These are phyloP conservation scores for Schizochytrium sp. DNA, from an alignment of 108 stramenopile genomes.

Conservation along the genomic window DNA sequence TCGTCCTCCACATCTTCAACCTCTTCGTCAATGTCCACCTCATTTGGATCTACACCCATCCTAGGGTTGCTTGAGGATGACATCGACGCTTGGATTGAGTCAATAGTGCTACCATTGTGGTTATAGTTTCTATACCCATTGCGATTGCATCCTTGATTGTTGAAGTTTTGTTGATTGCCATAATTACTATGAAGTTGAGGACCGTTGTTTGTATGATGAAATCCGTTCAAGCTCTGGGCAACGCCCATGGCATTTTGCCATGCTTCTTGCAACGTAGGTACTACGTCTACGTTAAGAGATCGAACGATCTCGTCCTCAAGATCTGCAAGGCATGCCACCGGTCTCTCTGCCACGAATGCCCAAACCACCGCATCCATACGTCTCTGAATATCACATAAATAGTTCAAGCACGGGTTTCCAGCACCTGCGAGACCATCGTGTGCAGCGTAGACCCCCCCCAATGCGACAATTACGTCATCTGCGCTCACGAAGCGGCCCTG, in stretches of 20 bases:
- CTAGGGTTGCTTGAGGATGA: no score
- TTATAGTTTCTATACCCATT: no score
- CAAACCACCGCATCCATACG: slow-evolving; percentile 40
- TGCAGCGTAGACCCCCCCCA: slow-evolving; percentile 30
- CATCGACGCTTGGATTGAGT: no score
- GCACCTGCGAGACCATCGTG: background rate
- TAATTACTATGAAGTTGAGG: background rate
- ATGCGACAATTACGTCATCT: slow-evolving; percentile 15
- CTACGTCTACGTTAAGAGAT: background rate
- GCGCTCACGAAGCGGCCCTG: background rate
- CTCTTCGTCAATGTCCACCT: background rate
- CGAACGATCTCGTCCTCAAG: slow-evolving; percentile 11
- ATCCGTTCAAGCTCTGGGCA: background rate
- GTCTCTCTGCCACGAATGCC: background rate
- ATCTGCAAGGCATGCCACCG: background rate
- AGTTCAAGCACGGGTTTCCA: background rate
- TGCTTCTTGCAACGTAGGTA: slow-evolving; percentile 14
- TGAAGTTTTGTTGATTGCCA: no score
- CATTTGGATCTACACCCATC: background rate
- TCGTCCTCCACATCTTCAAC: background rate
- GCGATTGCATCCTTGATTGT: no score
- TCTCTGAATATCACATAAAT: slow-evolving; percentile 42
- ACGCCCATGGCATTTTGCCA: background rate
- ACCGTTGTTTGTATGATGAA: background rate
- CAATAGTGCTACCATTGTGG: no score